Base-by-base conservation (phyloP, 306 rosid genomes). In the Parietaria judaica region DNA sequence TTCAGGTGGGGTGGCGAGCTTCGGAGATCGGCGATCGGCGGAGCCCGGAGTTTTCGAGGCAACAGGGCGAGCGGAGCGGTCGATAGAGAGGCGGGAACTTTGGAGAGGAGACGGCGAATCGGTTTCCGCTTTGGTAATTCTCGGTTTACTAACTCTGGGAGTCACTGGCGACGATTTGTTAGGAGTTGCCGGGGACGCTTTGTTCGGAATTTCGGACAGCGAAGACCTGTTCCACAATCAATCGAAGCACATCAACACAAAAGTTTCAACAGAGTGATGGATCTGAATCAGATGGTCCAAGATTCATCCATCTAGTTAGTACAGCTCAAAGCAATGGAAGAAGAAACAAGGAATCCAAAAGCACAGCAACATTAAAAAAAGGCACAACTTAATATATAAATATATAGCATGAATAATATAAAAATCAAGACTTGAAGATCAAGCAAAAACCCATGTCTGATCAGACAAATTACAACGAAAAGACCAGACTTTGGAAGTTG, bases 41-140 rank as follows among this genome's bases (percentile, higher is more conserved):
- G 67, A 14, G 11, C 89, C 46, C 44, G 66, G 14, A 7, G 91
- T 79, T 81, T 83, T 91, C 16, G 89, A 79, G 66, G 72, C 68
- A 57, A 77, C 75, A 51, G 94, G 60, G 49, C 83, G 83, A 5
- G 98, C 95, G 11, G 98, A 82, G 54, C 90, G 83, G n/a, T 92
- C 98, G 1, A 82, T 50, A 14, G 98, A 78, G 66, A 81, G 80
- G 49, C 92, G 92, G 3, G 78, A 80, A 67, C 64, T 84, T 46
- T 71, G 98, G 78, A 85, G 59, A 65, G 96, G 87, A 4, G 96
- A 91, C 14, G 84, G 90, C 0, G 87, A 77, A 38, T 82, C 92
- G 35, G 94, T 60, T 15, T 88, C 98, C 11, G 95, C 69, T 78
- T 88, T 92, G 45, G 83, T 51, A 14, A 68, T 66, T 72, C 78